Percentiles rank a stretch among this genome's conserved stretches.
phyloP scores from a whole-genome alignment of 768 basidiomycete genomes.

The Strobilomyces confusus region DNA sequence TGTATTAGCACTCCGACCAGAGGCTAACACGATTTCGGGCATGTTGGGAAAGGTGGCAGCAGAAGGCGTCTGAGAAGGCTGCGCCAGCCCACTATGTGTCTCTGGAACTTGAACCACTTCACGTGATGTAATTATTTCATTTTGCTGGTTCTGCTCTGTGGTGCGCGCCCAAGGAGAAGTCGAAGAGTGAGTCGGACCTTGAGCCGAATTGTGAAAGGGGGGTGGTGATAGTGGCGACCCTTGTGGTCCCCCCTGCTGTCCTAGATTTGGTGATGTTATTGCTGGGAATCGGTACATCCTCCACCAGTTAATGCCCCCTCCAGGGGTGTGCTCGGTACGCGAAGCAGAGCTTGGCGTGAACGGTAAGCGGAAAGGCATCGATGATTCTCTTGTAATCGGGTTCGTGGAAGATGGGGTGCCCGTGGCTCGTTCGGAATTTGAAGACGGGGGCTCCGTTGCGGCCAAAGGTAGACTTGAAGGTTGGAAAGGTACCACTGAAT shows the following conservation, averaged over 20 bases:
- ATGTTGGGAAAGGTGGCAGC: conserved; percentile 16
- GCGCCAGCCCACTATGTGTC: conserved; percentile 17
- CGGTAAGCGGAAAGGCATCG: conserved; percentile 31
- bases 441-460: conserved; percentile 3
- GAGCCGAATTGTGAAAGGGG: conserved; percentile 12
- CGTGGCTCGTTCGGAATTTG: neutral
- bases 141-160: conserved; percentile 17
- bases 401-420: conserved; percentile 1
- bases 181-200: conserved; percentile 21
- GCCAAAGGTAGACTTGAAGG: conserved; percentile 1
- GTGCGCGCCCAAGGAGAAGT: conserved; percentile 15
- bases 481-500: neutral
- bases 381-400: conserved; percentile 13
- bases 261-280: conserved; percentile 41
- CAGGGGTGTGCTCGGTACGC: conserved; percentile 36
- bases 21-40: conserved; percentile 13
- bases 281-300: conserved; percentile 78
- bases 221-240: conserved; percentile 28
- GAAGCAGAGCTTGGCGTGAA: conserved; percentile 29
- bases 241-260: conserved; percentile 14
- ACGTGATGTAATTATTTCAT: conserved; percentile 17
- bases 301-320: conserved; percentile 72
- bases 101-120: conserved; percentile 11
- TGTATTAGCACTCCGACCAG: conserved; percentile 7
- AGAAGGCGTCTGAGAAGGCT: conserved; percentile 4